Base-by-base conservation (phyloP, 306 rosid species). In the Myrica gale region DNA sequence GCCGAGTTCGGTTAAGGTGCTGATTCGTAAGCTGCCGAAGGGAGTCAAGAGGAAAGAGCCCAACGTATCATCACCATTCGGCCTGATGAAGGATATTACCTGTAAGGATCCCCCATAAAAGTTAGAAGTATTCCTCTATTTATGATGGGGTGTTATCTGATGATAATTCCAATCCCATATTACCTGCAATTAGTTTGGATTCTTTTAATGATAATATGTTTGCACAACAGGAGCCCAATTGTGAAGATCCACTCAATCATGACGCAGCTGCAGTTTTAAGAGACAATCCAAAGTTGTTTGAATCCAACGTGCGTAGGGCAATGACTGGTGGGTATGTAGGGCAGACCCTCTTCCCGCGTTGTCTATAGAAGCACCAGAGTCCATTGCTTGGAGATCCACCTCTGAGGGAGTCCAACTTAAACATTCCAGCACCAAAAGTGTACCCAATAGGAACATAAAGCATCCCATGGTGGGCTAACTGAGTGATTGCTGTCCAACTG, bases 401-500 rank as follows among this genome's bases (percentile, higher is more conserved):
- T 84, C 87, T 88, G 26, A 88, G 48, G 32, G 92, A 82, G 5
- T 88, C 92, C 88, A 90, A 70, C 66, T 85, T 79, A 11, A 82
- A 87, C 93, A 90, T 88, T 74, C 82, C 88, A 48, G 91, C 91
- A 20, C 96, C 96, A 10, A 90, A 92, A 41, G 86, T 85, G 58
- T 88, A 90, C 6, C 96, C 97, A 66, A 89, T 88, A 23, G 26
- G 26, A 23, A 23, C 26, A 23, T 23, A 1, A 23, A 23, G 26
- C 26, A 92, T 92, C 4, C 97, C 97, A 69, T 92, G 97, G 82
- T 92, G 93, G 71, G 82, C 97, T 81, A 92, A 80, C 48, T 89
- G 91, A 77, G 89, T 89, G 58, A 92, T 84, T 74, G 97, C 96
- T 78, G 97, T 92, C 91, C 92, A 89, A 4, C 97, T 90, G 89